Evolutionary conservation across 1,284 basidiomycete genomes (phyloP), one percentile per base, ranked within the genome.

Genomic region (Vanrija humicola): DNA sequence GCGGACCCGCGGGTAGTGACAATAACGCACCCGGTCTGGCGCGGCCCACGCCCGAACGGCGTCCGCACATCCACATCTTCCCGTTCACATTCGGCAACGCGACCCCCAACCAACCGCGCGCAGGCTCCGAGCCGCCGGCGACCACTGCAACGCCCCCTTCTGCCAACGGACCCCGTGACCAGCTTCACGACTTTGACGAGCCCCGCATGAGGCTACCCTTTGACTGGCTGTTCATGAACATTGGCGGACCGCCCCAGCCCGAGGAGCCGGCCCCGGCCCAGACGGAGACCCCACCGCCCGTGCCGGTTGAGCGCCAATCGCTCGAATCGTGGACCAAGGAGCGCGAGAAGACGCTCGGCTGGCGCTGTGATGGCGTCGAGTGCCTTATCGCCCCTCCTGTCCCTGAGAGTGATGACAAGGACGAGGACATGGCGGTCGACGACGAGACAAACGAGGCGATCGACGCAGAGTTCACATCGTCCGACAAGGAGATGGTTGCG

Each of bases 311-410:
- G 34, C 34, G 34, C 34, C 62, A 68, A 50, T 61, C 65, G 0
- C 64, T 74, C 6, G 65, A 68, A 34, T 60, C 51, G 38, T 74
- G 72, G 72, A 67, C 68, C 1, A 52, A 56, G 39, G 63, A 65
- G 34, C 60, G 65, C 14, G 72, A 74, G 54, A 65, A 63, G 52
- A 54, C 52, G 5, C 58, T 74, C 5, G 72, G 72, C n/a, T 73
- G 71, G 71, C 61, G 71, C 23, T 74, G 72, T 48, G 70, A 74
- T 55, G 68, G 67, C 1, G 57, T 64, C 19, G 66, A 67, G 50
- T 74, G 72, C 53, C 52, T 56, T 4, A 50, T 66, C 14, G 69
- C 66, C 0, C 67, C 67, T 1, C 51, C 63, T 0, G 50, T 56
- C 2, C 50, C 58, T 1, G 60, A 62, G 9, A 58, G 60, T 10